Evolutionary conservation across 805 yeast genomes (phyloP), one percentile per base, ranked within the genome.

Genomic region (Candida taoyuanica): DNA sequence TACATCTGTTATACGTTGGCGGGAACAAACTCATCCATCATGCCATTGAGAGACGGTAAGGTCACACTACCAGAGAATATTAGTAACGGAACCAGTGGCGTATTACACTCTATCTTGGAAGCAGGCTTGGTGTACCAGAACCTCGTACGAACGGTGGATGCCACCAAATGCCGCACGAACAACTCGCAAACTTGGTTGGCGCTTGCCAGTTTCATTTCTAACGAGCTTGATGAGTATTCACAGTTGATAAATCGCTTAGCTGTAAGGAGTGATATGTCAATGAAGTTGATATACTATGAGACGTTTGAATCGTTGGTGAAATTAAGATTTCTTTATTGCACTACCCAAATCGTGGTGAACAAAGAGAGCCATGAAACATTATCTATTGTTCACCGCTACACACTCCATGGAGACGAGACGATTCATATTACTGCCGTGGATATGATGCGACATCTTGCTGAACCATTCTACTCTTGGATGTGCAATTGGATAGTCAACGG

Each of bases 401-500:
- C 77, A 3, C 62, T 64, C 19, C 77, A 78, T 53, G 96, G 96
- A 1, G 95, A 91, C 53, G 46, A 55, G 7, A 44, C 65, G 4
- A 67, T 87, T 2, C 52, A 65, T 24, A 45, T 55, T 0, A 51
- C 77, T 12, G 64, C 86, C 0, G 31, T 35, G 0, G 48, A 59
- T 5, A 60, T 84, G 16, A 73, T 78, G 38, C 37, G 55, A 4
- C 65, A 66, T 21, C 65, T 76, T 4, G 59, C 73, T 0, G 62
- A 62, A 5, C 86, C 95, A 1, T 86, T 85, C 55, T 70, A 69
- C 38, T 76, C 73, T 28, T 66, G 78, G 21, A 48, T 85, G 5
- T 67, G 69, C 28, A 66, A 68, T 30, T 91, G 97, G 97, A 55
- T 87, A 2, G 56, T 75, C 1, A 60, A 70, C 30, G 97, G 96